Evolutionary conservation across 441 rosid genomes (phyloP).

Genomic region (Arabidopsis lyrata): DNA sequence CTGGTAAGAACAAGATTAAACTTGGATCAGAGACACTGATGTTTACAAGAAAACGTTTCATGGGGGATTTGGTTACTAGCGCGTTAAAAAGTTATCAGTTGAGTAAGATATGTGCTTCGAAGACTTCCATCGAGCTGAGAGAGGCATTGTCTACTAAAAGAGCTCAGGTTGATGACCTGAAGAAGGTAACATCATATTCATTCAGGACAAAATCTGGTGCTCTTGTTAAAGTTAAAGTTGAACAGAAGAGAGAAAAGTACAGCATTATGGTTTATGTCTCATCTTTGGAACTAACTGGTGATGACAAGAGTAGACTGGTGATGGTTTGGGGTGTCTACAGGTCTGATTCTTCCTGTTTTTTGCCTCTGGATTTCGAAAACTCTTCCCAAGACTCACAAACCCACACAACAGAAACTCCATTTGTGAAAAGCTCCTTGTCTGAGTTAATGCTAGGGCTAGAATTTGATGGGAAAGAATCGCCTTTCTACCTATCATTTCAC

Average conservation of each 20-base stretch:
- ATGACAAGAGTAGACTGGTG: conserved; percentile 49
- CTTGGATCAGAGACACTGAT: conserved; percentile 39
- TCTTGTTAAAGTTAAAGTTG: conserved; percentile 64
- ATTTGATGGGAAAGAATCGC: conserved; percentile 71
- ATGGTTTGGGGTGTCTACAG: conserved; percentile 75
- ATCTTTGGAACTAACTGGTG: conserved; percentile 48
- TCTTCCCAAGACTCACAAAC: conserved; percentile 48
- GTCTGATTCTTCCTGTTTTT: conserved; percentile 64
- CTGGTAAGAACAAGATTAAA: conserved; percentile 40
- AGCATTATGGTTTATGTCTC: conserved; percentile 67
- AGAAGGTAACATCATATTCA: conserved; percentile 57
- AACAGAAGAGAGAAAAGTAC: conserved; percentile 60
- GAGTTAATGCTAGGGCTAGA: conserved; percentile 64
- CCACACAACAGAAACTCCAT: conserved; percentile 54
- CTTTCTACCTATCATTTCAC: conserved; percentile 77
- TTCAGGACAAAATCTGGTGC: conserved; percentile 81
- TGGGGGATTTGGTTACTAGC: conserved; percentile 40
- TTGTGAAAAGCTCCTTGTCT: conserved; percentile 53
- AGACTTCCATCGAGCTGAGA: conserved; percentile 53
- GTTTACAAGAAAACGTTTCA: conserved; percentile 41
- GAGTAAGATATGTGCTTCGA: conserved; percentile 56
- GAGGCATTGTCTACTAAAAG: conserved; percentile 47
- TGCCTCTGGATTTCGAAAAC: conserved; percentile 54
- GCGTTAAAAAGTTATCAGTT: conserved; percentile 39
- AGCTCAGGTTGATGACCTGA: conserved; percentile 50